Percentiles rank a stretch among this genome's conserved stretches.
Conservation (phyloP, 2,329 filamentous ascomycete genomes). For the Diaporthe caulivora region DNA sequence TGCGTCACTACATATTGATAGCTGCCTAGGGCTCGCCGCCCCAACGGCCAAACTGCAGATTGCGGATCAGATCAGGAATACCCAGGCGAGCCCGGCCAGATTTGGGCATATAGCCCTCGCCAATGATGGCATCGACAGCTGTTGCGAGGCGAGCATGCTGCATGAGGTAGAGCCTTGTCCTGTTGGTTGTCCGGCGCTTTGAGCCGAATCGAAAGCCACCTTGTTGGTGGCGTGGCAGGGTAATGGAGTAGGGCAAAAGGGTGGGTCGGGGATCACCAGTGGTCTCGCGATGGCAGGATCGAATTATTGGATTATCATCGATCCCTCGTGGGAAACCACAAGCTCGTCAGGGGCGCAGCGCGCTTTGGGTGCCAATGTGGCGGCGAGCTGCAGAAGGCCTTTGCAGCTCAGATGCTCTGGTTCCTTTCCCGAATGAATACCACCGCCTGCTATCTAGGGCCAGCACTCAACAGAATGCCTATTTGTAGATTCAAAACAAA, state of each 20-base stretch:
- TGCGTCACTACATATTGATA: slow-evolving; percentile 16
- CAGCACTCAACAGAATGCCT: not conserved
- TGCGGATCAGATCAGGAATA: slow-evolving; percentile 21
- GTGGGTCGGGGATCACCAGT: not conserved
- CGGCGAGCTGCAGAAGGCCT: not conserved
- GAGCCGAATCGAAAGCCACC: slow-evolving; percentile 2
- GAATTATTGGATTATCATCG: slow-evolving; percentile 18
- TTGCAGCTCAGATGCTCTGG: not conserved
- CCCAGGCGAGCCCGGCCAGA: slow-evolving; percentile 10
- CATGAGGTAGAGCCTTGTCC: slow-evolving; percentile 3
- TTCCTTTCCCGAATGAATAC: not conserved
- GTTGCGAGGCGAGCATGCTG: slow-evolving; percentile 1
- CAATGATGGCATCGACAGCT: not conserved
- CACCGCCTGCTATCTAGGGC: not conserved
- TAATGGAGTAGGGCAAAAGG: not conserved
- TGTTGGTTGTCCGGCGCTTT: slow-evolving; percentile 15
- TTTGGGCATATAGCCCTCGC: not conserved
- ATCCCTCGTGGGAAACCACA: slow-evolving; percentile 24
- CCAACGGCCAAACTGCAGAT: not conserved
- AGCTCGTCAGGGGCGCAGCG: slow-evolving; percentile 30
- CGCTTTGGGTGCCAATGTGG: not conserved
- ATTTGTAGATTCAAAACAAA: not conserved
- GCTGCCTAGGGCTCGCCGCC: slow-evolving; percentile 23
- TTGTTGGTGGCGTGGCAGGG: not conserved
- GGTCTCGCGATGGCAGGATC: slow-evolving; percentile 21